Base-by-base conservation (phyloP, 345 rosid genomes). In the Gossypium herbaceum region DNA sequence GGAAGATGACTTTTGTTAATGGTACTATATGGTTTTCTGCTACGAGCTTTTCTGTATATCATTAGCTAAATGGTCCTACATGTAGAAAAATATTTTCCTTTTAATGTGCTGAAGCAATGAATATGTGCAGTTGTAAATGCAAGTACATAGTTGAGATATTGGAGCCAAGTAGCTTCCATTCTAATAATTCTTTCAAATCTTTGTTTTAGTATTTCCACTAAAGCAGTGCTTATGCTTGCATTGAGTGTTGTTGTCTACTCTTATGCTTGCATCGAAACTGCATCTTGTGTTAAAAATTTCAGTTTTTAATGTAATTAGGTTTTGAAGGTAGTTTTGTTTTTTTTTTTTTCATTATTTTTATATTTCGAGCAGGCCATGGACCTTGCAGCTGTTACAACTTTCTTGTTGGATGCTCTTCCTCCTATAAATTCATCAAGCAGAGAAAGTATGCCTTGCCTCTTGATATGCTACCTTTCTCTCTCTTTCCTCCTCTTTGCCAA, bases 331-430 rank as follows among this genome's bases (percentile, higher is more conserved):
- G 29, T 67, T 77, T 58, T 27, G 24, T 67, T 20, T 20, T 77
- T 58, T 27, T 17, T 64, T 4, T 1, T 63, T 66, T 19, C 48
- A 34, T 34, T 34, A 34, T 34, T 34, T 34, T 54, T 77, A 15
- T 41, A 62, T 45, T 64, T 75, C 61, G 59, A 59, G 75, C 90
- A 95, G 99, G 98, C 96, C 50, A 63, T 82, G 41, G 97, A 93
- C 79, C 86, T 93, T 78, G 94, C 98, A 55, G 85, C 86, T 51
- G 89, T 93, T 73, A 80, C 88, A 75, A 88, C 98, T 66, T 87
- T 85, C 81, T 86, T 95, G 82, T 72, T 91, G 85, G 94, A 87
- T 80, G 88, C 86, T 68, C 90, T 95, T 77, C 94, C 99, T 77
- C 82, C 92, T 59, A 76, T 86, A 80, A 87, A 86, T 80, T 88